Base-by-base conservation (phyloP, 257 asterid species). In the Capsicum chinense region DNA sequence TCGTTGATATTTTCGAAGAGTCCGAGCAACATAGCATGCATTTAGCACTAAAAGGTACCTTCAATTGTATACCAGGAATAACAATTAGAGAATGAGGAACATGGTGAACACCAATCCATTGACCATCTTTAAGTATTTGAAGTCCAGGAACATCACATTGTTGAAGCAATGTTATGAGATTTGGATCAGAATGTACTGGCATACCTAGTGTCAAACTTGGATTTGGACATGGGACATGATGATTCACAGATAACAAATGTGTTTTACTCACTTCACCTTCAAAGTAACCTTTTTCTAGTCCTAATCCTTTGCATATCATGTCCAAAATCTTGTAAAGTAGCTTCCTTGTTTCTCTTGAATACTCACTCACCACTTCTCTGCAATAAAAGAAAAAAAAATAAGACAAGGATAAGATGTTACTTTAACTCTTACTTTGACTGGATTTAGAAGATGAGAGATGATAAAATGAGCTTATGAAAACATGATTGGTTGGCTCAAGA, bases 201-300 rank as follows among this genome's bases (percentile, higher is more conserved):
- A 94, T 82, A 69, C 97, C 99, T 19, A 94, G 76, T 1, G 97
- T 92, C 56, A 92, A 71, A 50, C 90, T 89, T 4, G 99, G 99
- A 67, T 95, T 86, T 0, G 98, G 95, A 83, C 99, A 94, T 56
- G 95, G 92, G 6, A 92, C 92, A 35, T 95, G 93, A 82, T 93
- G 86, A 88, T 94, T 95, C 44, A 90, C 92, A 1, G 94, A 90
- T 54, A 93, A 1, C 11, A 88, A 14, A 5, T 91, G 92, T 47
- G 35, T 90, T 76, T 87, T 80, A 62, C 92, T 91, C 2, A 93
- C 4, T 37, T 84, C 92, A 9, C 84, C 76, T 58, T 83, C 86
- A 21, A 95, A 91, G 64, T 90, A 90, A 56, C 90, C 87, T 0
- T 66, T 26, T 59, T 88, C 84, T 1, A 93, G 67, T 5, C 93